Evolutionary conservation across 1,139 yeast species (phyloP).

Genomic region (Wickerhamomyces sp.): DNA sequence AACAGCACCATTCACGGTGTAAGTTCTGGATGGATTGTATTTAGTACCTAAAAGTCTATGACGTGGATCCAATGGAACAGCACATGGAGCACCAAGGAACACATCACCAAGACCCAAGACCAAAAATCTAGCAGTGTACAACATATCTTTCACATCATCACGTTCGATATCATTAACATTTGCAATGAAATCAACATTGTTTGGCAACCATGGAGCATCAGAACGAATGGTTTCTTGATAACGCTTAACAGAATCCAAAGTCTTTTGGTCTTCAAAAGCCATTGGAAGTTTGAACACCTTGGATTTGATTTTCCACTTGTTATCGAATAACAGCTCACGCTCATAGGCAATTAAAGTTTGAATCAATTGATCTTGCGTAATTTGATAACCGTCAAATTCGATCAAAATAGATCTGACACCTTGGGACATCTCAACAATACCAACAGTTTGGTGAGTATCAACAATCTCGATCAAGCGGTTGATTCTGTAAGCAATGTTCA

Average conservation of each 20-base stretch:
- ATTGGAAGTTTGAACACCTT: constrained; percentile 82
- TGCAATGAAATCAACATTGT: constrained; percentile 92
- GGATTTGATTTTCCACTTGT: constrained; percentile 82
- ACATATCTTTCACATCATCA: constrained; percentile 70
- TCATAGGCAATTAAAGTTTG: constrained; percentile 69
- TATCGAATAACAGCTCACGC: constrained; percentile 61
- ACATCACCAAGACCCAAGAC: constrained; percentile 97
- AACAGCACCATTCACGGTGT: constrained; percentile 93
- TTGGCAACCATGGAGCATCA: constrained; percentile 96
- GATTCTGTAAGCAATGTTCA: constrained; percentile 80
- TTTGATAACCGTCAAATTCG: constrained; percentile 61
- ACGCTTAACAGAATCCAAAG: constrained; percentile 82
- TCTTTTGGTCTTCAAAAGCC: constrained; percentile 92
- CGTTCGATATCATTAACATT: constrained; percentile 78
- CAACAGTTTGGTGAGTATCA: constrained; percentile 55
- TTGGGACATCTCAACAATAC: constrained; percentile 92
- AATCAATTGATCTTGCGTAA: constrained; percentile 58
- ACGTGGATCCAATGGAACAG: constrained; percentile 95
- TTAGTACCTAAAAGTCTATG: constrained; percentile 89
- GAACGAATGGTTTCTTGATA: constrained; percentile 91
- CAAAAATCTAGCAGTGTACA: constrained; percentile 83
- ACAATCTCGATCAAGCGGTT: constrained; percentile 77
- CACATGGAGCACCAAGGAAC: constrained; percentile 96
- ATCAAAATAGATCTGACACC: constrained; percentile 94
- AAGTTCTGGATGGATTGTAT: constrained; percentile 94